Conservation (phyloP, 768 basidiomycete species). For the Mycena albidolilacea region DNA sequence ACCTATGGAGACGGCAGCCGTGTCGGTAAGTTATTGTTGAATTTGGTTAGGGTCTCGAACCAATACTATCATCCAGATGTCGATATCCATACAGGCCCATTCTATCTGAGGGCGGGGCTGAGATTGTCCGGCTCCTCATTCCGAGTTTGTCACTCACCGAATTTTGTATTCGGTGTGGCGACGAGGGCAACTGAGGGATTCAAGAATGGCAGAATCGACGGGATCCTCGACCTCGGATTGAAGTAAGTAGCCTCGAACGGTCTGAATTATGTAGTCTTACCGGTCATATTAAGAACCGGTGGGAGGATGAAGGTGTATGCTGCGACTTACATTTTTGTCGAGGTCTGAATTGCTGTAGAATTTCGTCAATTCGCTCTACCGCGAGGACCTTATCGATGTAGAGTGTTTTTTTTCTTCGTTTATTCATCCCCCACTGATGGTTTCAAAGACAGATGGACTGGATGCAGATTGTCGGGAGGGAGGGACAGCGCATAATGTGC, state of each 20-base stretch:
- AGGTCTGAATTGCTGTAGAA: no score
- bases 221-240: slow-evolving; percentile 9
- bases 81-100: neutral
- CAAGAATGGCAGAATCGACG: neutral
- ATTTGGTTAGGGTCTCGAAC: neutral
- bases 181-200: neutral
- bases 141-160: slow-evolving; percentile 8
- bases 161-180: slow-evolving; percentile 1
- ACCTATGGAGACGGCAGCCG: neutral
- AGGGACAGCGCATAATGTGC: no score
- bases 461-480: no score
- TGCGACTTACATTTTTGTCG: no score
- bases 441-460: no score
- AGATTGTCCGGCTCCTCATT: neutral
- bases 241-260: neutral
- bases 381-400: no score
- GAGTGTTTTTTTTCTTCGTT: no score
- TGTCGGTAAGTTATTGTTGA: neutral
- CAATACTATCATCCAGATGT: neutral
- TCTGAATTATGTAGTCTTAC: neutral
- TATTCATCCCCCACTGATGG: no score
- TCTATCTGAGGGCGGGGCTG: slow-evolving; percentile 1
- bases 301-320: no score
- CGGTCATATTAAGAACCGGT: neutral
- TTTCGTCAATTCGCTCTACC: no score